These are phyloP conservation scores for Blastocystis sp. DNA, from an alignment of 352 stramenopile species.

Conservation along the genomic window DNA sequence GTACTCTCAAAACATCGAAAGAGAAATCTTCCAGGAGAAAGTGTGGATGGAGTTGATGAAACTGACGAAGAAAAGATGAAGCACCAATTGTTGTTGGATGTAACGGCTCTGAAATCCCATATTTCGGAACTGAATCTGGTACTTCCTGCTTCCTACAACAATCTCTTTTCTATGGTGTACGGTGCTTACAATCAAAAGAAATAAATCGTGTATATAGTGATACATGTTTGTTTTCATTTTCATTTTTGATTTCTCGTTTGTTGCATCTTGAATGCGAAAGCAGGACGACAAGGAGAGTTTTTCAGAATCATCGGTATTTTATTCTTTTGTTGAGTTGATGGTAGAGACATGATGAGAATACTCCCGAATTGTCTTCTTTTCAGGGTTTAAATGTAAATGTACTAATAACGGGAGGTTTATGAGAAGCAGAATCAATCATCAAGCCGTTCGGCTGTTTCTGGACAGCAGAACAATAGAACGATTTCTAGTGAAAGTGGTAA, in stretches of 20 bases:
- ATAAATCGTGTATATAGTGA: background rate
- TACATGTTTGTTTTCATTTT: background rate
- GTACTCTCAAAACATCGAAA: slow-evolving; percentile 58
- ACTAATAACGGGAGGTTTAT: background rate
- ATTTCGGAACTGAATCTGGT: slow-evolving; percentile 9
- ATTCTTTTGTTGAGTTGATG: background rate
- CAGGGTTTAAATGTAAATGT: background rate
- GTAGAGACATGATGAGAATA: background rate
- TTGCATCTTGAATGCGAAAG: background rate
- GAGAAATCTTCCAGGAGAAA: background rate
- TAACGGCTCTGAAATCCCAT: slow-evolving; percentile 1
- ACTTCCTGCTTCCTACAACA: slow-evolving; percentile 29
- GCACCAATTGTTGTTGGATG: slow-evolving; percentile 52
- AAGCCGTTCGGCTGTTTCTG: no score
- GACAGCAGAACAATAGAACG: no score
- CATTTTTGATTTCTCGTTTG: background rate
- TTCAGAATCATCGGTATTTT: background rate
- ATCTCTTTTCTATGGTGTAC: background rate
- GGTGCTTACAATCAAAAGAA: slow-evolving; percentile 47
- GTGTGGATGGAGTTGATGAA: background rate
- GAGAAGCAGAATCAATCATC: no score
- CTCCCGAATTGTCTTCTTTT: background rate
- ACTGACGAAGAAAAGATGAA: slow-evolving; percentile 61
- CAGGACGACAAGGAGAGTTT: background rate
- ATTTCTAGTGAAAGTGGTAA: no score